These are phyloP conservation scores for Sherardia arvensis DNA, from an alignment of 257 asterid genomes.

Conservation along the genomic window DNA sequence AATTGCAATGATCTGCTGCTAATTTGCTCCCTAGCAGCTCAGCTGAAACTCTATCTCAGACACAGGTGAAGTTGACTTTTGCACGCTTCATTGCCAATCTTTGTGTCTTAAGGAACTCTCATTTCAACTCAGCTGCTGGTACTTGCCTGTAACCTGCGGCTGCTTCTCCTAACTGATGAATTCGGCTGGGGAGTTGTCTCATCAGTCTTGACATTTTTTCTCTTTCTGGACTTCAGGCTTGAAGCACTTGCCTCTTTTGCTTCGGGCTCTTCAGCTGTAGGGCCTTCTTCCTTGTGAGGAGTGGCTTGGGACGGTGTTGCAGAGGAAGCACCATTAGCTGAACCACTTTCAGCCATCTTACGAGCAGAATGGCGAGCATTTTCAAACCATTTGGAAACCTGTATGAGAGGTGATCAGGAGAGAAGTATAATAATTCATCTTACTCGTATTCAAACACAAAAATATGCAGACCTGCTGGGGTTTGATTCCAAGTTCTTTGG, in stretches of 20 bases:
- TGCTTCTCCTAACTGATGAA: slow-evolving; percentile 19
- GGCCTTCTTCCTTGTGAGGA: not conserved
- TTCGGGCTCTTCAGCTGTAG: slow-evolving; percentile 1
- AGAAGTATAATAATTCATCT: not conserved
- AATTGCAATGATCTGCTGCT: not conserved
- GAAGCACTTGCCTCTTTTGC: slow-evolving; percentile 9
- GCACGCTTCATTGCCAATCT: not conserved
- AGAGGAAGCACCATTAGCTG: slow-evolving; percentile 7
- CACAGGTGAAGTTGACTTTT: slow-evolving; percentile 3
- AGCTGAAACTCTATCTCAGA: not conserved
- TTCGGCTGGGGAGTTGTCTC: slow-evolving; percentile 13
- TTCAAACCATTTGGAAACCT: slow-evolving; percentile 85
- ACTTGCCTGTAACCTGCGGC: slow-evolving; percentile 22
- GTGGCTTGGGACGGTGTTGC: slow-evolving; percentile 13
- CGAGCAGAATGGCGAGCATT: slow-evolving; percentile 71
- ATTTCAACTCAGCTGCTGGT: slow-evolving; percentile 13
- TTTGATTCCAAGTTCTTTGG: slow-evolving; percentile 59
- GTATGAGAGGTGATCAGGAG: slow-evolving; percentile 2
- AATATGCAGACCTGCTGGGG: slow-evolving; percentile 48
- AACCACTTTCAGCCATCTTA: slow-evolving; percentile 10
- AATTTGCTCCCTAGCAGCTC: no score
- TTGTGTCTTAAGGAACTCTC: not conserved
- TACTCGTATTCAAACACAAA: not conserved
- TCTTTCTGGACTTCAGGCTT: slow-evolving; percentile 19
- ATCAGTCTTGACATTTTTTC: slow-evolving; percentile 12